Evolutionary conservation across 371 early-diverging fungal species (phyloP).

Genomic region (Haplosporangium sp.): DNA sequence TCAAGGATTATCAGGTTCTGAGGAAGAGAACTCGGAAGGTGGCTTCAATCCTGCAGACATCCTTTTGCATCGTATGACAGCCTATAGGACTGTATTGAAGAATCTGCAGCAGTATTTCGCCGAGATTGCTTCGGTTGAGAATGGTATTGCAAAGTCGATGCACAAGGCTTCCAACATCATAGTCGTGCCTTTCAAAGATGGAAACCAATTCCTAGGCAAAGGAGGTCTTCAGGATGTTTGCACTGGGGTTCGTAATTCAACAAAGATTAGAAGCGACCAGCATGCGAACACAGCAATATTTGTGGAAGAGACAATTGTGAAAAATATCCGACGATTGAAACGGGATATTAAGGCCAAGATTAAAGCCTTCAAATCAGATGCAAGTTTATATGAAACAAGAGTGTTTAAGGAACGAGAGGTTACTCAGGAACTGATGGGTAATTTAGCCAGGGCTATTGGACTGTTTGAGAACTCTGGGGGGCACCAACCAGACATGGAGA

Average conservation of each 20-base stretch:
- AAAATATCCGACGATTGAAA: conserved; percentile 32
- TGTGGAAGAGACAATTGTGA: conserved; percentile 44
- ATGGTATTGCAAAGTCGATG: conserved; percentile 21
- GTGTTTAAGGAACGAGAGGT: conserved; percentile 40
- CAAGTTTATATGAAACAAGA: conserved; percentile 26
- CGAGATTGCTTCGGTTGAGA: conserved; percentile 21
- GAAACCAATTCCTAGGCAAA: conserved; percentile 24
- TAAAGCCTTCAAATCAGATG: conserved; percentile 36
- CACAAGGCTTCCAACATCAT: conserved; percentile 18
- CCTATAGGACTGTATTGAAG: conserved; percentile 20
- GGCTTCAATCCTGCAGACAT: conserved; percentile 39
- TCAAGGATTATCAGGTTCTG: not conserved
- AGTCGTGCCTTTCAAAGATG: conserved; percentile 32
- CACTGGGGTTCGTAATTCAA: conserved; percentile 16
- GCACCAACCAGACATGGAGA: conserved; percentile 33
- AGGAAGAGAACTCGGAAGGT: not conserved
- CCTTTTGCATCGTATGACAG: conserved; percentile 15
- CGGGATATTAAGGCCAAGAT: conserved; percentile 40
- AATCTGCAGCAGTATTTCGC: conserved; percentile 32
- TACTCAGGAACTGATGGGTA: conserved; percentile 32
- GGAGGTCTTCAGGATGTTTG: conserved; percentile 29
- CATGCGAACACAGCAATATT: conserved; percentile 38
- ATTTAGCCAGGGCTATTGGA: conserved; percentile 40
- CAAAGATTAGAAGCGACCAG: conserved; percentile 25
- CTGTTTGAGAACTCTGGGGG: conserved; percentile 26